These are phyloP conservation scores for Elongisporangium senticosum DNA, from an alignment of 352 stramenopile genomes.

Conservation along the genomic window DNA sequence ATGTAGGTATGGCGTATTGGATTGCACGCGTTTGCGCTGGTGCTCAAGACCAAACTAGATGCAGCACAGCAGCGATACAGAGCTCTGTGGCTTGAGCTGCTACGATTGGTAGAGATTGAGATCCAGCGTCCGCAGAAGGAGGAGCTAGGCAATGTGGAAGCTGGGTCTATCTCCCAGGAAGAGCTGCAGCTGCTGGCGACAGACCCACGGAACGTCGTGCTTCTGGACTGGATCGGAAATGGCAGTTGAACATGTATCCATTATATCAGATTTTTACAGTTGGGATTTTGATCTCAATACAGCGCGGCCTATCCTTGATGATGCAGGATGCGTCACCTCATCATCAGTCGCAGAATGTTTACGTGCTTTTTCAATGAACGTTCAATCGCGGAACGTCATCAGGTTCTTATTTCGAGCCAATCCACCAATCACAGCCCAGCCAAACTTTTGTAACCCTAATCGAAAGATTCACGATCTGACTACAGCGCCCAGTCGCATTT, in stretches of 20 bases:
- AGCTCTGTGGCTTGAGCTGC: not conserved
- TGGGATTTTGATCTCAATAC: not conserved
- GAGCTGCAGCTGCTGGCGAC: not conserved
- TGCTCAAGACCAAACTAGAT: conserved; percentile 12
- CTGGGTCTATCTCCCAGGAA: not conserved
- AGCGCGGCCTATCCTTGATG: not conserved
- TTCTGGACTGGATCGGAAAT: not conserved
- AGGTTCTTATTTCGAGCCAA: not conserved
- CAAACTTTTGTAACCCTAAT: not conserved
- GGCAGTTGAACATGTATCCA: not conserved
- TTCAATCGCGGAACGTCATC: not conserved
- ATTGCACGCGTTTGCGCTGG: conserved; percentile 30
- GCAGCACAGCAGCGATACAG: conserved; percentile 5
- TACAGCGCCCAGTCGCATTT: not conserved
- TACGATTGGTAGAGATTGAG: not conserved
- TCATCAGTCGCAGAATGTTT: not conserved
- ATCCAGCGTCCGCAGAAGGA: not conserved
- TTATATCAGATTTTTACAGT: not conserved
- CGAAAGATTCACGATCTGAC: not conserved
- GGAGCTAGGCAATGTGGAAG: no score
- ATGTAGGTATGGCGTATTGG: conserved; percentile 42
- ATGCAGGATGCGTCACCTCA: not conserved
- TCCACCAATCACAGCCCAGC: not conserved
- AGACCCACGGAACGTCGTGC: not conserved
- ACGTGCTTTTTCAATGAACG: not conserved